Evolutionary conservation across 768 basidiomycete species (phyloP).

Genomic region (Goffeauzyma gilvescens): DNA sequence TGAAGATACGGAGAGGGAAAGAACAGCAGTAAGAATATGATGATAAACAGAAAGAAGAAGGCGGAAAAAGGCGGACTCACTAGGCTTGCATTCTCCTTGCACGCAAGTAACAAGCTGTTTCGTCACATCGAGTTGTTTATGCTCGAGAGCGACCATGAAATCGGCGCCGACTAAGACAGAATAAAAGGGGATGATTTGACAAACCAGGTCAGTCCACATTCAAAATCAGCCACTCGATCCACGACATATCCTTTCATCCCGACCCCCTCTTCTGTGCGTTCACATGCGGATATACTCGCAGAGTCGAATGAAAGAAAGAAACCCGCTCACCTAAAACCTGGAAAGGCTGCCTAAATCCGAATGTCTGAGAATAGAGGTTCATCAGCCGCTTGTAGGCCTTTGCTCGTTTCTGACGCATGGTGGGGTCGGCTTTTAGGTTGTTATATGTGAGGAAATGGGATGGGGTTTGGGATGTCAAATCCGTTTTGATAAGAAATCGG

Average conservation of each 20-base stretch:
- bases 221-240: not conserved
- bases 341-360: slow-evolving; percentile 83
- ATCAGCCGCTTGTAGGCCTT: slow-evolving; percentile 90
- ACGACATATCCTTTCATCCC: not conserved
- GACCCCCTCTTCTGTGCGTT: not conserved
- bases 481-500: too few relatives aligned
- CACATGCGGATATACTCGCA: not conserved
- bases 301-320: not conserved
- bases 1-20: slow-evolving; percentile 25
- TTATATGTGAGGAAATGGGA: too few relatives aligned
- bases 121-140: slow-evolving; percentile 53
- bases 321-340: slow-evolving; percentile 57
- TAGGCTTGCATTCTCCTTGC: slow-evolving; percentile 75
- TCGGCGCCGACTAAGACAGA: slow-evolving; percentile 53
- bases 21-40: not conserved
- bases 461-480: too few relatives aligned
- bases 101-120: slow-evolving; percentile 59
- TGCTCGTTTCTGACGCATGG: slow-evolving; percentile 85
- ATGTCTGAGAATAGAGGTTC: slow-evolving; percentile 65
- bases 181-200: not conserved
- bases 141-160: slow-evolving; percentile 51
- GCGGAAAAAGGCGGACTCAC: slow-evolving; percentile 48
- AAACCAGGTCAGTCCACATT: not conserved
- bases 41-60: not conserved
- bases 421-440: too few relatives aligned